Conservation (phyloP, 148 eudicot species). For the Rhododendron vialii region DNA sequence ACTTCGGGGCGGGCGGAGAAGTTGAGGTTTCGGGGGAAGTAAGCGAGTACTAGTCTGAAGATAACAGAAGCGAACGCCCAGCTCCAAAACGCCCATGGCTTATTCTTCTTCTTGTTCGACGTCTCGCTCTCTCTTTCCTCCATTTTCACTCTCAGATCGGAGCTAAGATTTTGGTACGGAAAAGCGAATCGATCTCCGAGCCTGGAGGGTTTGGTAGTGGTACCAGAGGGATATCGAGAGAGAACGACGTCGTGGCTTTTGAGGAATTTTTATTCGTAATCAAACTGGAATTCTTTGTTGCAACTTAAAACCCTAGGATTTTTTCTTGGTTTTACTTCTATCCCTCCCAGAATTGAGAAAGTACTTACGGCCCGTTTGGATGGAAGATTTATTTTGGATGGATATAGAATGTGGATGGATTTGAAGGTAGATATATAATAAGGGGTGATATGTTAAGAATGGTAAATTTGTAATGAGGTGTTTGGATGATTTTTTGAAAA, state of each 20-base stretch:
- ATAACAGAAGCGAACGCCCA: conserved; percentile 60
- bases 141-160: conserved; percentile 14
- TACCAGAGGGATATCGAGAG: background rate
- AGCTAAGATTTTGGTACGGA: background rate
- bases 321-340: too few relatives aligned
- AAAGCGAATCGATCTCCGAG: background rate
- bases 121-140: conserved; percentile 12
- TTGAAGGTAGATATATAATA: too few relatives aligned
- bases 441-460: too few relatives aligned
- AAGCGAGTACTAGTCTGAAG: conserved; percentile 55
- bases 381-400: too few relatives aligned
- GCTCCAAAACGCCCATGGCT: conserved; percentile 46
- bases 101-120: conserved; percentile 11
- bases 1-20: conserved; percentile 83
- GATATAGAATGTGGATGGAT: too few relatives aligned
- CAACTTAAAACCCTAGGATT: too few relatives aligned
- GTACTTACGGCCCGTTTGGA: too few relatives aligned
- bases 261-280: background rate
- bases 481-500: too few relatives aligned
- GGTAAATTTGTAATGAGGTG: too few relatives aligned
- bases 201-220: background rate
- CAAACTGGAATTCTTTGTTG: too few relatives aligned
- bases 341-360: too few relatives aligned
- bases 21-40: conserved; percentile 54
- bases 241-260: background rate